phyloP scores from a whole-genome alignment of 176 grass and related monocot species.

The Oryza glumipatula region DNA sequence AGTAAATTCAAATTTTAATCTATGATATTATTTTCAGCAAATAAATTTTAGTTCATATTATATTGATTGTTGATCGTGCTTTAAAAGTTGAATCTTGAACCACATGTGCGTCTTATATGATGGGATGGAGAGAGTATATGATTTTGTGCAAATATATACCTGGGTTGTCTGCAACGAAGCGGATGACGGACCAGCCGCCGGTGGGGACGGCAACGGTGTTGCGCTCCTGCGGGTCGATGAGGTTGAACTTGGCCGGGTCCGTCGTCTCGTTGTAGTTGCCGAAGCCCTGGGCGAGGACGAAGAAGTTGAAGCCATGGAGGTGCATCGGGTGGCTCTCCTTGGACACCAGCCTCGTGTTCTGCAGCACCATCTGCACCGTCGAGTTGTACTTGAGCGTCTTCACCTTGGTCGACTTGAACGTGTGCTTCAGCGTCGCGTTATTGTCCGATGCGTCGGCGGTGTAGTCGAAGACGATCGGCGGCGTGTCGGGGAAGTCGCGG shows the following conservation, averaged over 20 bases:
- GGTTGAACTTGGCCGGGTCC: conserved; percentile 32
- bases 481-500: conserved; percentile 62
- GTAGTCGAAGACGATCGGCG: conserved; percentile 58
- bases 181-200: conserved; percentile 69
- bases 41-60: no score
- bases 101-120: no score
- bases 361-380: conserved; percentile 77
- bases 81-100: accelerated
- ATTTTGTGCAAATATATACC: not conserved
- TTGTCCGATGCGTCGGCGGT: not conserved
- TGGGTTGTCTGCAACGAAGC: conserved; percentile 56
- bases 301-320: conserved; percentile 79
- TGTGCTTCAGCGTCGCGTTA: not conserved
- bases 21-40: no score
- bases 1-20: no score
- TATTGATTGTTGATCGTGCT: no score
- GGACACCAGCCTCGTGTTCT: conserved; percentile 59
- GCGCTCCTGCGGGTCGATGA: conserved; percentile 61
- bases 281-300: conserved; percentile 68
- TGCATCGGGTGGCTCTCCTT: conserved; percentile 85
- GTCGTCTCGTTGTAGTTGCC: conserved; percentile 52
- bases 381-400: conserved; percentile 52
- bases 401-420: conserved; percentile 55
- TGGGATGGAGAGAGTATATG: no score
- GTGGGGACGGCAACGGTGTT: conserved; percentile 67